Conservation (phyloP, 1,139 yeast species). For the Nadsonia commutata region DNA sequence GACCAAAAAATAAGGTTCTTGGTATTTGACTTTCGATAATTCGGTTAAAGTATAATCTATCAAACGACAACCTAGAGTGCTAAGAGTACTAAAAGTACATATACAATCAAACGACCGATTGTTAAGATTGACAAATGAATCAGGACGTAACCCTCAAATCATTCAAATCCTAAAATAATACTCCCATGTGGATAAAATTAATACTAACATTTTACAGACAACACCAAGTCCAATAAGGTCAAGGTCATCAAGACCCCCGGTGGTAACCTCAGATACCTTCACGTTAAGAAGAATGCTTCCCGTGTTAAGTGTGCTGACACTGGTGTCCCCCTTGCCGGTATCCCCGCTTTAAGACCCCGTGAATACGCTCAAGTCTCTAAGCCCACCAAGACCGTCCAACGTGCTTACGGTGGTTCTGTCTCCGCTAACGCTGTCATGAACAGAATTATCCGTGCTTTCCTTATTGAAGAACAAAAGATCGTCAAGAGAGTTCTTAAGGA, state of each 20-base stretch:
- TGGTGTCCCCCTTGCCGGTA: constrained; percentile 79
- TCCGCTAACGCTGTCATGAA: constrained; percentile 98
- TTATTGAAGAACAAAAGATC: constrained; percentile 98
- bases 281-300: constrained; percentile 86
- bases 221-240: constrained; percentile 98
- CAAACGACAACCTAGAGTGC: no score
- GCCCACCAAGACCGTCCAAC: constrained; percentile 95
- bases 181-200: no score
- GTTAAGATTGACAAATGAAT: not conserved
- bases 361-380: constrained; percentile 87
- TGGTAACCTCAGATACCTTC: constrained; percentile 95
- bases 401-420: constrained; percentile 99
- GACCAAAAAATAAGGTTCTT: no score
- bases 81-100: not conserved
- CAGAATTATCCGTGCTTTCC: constrained; percentile 97
- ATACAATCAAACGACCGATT: not conserved
- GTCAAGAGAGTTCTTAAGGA: constrained; percentile 98
- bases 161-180: no score
- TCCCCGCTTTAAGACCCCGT: constrained; percentile 92
- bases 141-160: no score
- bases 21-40: no score
- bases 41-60: no score
- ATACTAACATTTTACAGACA: constrained; percentile 41
- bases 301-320: constrained; percentile 99
- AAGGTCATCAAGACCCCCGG: constrained; percentile 99